These are phyloP conservation scores for Detonula confervacea DNA, from an alignment of 352 stramenopile species.

Conservation along the genomic window DNA sequence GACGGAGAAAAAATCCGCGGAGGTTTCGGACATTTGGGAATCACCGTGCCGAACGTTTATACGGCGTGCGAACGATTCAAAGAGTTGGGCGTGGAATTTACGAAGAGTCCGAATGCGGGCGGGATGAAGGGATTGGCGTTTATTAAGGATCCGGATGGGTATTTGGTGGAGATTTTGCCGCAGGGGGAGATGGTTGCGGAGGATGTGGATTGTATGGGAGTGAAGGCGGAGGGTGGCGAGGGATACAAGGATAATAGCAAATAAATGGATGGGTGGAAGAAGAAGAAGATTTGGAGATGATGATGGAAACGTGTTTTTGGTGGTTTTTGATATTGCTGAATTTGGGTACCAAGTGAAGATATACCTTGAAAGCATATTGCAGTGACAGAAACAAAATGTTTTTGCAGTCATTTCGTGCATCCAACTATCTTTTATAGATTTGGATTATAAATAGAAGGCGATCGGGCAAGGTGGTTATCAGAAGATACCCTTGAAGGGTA, in stretches of 20 bases:
- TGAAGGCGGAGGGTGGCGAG: slow-evolving; percentile 54
- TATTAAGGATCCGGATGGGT: slow-evolving; percentile 85
- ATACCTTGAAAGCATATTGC: too few species aligned
- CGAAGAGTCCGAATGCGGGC: slow-evolving; percentile 81
- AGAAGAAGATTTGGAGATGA: too few species aligned
- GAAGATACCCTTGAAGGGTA: too few species aligned
- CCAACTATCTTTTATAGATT: too few species aligned
- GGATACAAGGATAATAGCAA: slow-evolving; percentile 77
- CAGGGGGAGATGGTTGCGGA: slow-evolving; percentile 63
- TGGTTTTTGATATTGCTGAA: too few species aligned
- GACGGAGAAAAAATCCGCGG: slow-evolving; percentile 66
- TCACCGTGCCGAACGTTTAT: slow-evolving; percentile 87
- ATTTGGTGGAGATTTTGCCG: slow-evolving; percentile 84
- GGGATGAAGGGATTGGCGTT: slow-evolving; percentile 87
- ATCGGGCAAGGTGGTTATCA: too few species aligned
- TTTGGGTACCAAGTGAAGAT: too few species aligned
- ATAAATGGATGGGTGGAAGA: too few species aligned
- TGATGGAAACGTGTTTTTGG: too few species aligned
- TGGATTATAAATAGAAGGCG: too few species aligned
- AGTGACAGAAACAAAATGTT: too few species aligned
- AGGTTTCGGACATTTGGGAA: slow-evolving; percentile 86
- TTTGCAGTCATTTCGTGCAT: too few species aligned
- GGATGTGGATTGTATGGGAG: slow-evolving; percentile 64
- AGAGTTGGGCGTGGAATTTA: slow-evolving; percentile 82
- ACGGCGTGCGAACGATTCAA: slow-evolving; percentile 81